Evolutionary conservation across 2,329 filamentous ascomycete genomes (phyloP).

Genomic region (Juglanconis juglandina): DNA sequence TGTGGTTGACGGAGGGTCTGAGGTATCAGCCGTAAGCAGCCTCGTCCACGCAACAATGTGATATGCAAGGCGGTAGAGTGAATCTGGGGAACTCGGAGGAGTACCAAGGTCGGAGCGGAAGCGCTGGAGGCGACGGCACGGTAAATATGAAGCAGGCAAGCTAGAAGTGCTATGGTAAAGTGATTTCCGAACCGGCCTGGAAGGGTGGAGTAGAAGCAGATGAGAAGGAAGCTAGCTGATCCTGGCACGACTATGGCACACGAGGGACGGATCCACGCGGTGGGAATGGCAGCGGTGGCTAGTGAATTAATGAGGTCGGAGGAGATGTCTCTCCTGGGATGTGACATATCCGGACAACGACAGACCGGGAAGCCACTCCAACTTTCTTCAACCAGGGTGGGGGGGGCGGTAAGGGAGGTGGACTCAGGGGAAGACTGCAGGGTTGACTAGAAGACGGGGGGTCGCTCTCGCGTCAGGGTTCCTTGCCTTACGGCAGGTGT

Average conservation of each 20-base stretch:
- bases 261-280: background rate
- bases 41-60: background rate
- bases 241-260: constrained; percentile 10
- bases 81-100: constrained; percentile 2
- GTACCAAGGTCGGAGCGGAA: background rate
- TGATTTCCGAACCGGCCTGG: constrained; percentile 14
- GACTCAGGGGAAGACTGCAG: constrained; percentile 5
- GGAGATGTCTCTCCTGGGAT: constrained; percentile 13
- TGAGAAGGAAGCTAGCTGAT: constrained; percentile 18
- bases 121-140: constrained; percentile 9
- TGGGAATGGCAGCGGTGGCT: constrained; percentile 13
- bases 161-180: background rate
- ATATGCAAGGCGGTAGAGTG: background rate
- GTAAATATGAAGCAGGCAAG: constrained; percentile 17
- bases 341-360: constrained; percentile 14
- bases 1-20: background rate
- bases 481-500: constrained; percentile 5
- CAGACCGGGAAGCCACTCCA: constrained; percentile 14
- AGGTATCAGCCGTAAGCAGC: background rate
- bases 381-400: constrained; percentile 10
- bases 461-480: constrained; percentile 1
- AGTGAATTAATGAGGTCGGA: constrained; percentile 8
- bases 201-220: constrained; percentile 18
- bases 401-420: background rate
- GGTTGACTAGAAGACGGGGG: constrained; percentile 3